phyloP scores from a whole-genome alignment of 2,329 filamentous ascomycete genomes.

The Endoconidiophora laricicola region DNA sequence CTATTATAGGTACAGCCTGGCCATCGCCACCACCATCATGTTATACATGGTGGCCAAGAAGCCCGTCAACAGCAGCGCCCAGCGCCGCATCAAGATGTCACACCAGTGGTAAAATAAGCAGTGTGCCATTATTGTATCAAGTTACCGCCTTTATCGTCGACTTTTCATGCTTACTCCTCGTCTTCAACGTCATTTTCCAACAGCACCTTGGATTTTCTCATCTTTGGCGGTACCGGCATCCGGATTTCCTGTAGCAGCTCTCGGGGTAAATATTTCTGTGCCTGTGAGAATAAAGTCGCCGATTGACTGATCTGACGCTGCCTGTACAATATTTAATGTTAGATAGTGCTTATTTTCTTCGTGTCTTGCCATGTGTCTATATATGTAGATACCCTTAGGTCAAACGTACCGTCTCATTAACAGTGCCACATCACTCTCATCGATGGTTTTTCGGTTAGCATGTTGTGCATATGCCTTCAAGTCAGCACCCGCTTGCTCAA shows the following conservation, averaged over 20 bases:
- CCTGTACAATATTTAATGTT: slow-evolving; percentile 30
- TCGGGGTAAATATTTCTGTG: slow-evolving; percentile 63
- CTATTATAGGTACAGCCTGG: slow-evolving; percentile 60
- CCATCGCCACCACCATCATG: slow-evolving; percentile 80
- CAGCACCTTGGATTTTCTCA: slow-evolving; percentile 26
- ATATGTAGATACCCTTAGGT: slow-evolving; percentile 14
- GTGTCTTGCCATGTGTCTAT: background rate
- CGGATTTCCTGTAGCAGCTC: slow-evolving; percentile 71
- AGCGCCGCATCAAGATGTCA: slow-evolving; percentile 59
- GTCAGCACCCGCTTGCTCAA: slow-evolving; percentile 73
- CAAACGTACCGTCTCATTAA: slow-evolving; percentile 62
- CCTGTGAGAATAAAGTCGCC: slow-evolving; percentile 70
- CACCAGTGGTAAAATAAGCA: slow-evolving; percentile 43
- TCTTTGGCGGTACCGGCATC: slow-evolving; percentile 42
- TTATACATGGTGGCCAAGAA: slow-evolving; percentile 89
- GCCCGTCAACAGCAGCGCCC: slow-evolving; percentile 49
- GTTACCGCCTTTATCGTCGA: slow-evolving; percentile 17
- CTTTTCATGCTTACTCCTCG: slow-evolving; percentile 17
- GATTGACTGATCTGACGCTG: slow-evolving; percentile 58
- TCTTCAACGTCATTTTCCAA: slow-evolving; percentile 25
- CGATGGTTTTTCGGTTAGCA: slow-evolving; percentile 67
- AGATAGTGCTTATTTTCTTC: slow-evolving; percentile 11
- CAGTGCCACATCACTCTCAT: slow-evolving; percentile 67
- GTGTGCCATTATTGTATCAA: slow-evolving; percentile 12
- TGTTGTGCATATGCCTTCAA: slow-evolving; percentile 65